These are phyloP conservation scores for Populus tremula DNA, from an alignment of 345 rosid species.

Conservation along the genomic window DNA sequence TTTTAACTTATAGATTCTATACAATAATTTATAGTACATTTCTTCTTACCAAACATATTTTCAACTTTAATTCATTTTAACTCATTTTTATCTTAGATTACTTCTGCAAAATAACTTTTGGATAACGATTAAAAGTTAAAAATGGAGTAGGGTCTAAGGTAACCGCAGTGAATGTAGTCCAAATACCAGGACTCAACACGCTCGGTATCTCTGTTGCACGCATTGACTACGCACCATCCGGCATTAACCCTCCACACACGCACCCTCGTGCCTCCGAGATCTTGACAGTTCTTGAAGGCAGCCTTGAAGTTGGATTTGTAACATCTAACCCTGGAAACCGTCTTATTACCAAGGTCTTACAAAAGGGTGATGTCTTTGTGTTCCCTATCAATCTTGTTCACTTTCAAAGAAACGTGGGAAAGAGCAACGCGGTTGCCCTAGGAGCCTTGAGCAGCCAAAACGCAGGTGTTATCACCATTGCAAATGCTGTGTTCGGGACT, in stretches of 20 bases:
- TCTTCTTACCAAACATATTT: too few species aligned
- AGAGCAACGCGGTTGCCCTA: slow-evolving; percentile 5
- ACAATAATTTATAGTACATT: too few species aligned
- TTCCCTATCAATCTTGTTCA: slow-evolving; percentile 13
- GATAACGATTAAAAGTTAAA: too few species aligned
- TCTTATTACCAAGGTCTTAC: slow-evolving; percentile 10
- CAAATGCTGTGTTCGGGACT: slow-evolving; percentile 18
- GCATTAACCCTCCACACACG: slow-evolving; percentile 5
- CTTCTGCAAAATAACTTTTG: too few species aligned
- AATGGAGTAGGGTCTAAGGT: too few species aligned
- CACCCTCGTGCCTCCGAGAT: slow-evolving; percentile 25
- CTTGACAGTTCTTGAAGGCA: slow-evolving; percentile 9
- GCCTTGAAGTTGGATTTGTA: slow-evolving; percentile 15
- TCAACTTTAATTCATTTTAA: too few species aligned
- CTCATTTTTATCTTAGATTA: too few species aligned
- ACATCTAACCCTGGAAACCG: slow-evolving; percentile 15
- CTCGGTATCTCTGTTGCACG: neutral
- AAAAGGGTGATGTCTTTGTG: slow-evolving; percentile 13
- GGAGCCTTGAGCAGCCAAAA: slow-evolving; percentile 18
- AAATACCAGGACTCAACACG: neutral
- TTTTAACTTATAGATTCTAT: too few species aligned
- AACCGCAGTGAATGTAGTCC: too few species aligned
- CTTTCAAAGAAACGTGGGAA: slow-evolving; percentile 16
- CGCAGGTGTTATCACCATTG: slow-evolving; percentile 12
- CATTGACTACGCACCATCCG: neutral